A percentile compares a stretch with the other conserved stretches of the same genome.
phyloP scores from a whole-genome alignment of 2,329 filamentous ascomycete genomes.

The Cladorrhinum sp. region DNA sequence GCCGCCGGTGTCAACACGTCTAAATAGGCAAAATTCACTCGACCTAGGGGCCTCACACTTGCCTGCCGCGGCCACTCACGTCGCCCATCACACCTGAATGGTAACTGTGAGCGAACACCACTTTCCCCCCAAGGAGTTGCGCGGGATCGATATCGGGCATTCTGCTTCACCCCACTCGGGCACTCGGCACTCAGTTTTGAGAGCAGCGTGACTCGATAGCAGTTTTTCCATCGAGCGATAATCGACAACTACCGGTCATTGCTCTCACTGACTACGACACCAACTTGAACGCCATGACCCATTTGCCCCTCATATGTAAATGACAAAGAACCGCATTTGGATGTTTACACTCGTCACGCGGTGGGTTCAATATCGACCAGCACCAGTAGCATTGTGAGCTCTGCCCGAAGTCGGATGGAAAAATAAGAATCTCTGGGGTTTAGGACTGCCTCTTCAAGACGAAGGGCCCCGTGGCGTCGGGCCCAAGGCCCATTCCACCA shows the following conservation, averaged over 20 bases:
- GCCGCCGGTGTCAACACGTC: slow-evolving; percentile 17
- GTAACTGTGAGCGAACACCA: too few relatives aligned
- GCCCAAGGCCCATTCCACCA: background rate
- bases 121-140: background rate
- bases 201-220: background rate
- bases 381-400: background rate
- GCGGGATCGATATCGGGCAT: background rate
- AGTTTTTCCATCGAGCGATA: background rate
- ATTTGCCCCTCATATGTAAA: slow-evolving; percentile 12
- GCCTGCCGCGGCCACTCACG: slow-evolving; percentile 6
- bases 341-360: slow-evolving; percentile 11
- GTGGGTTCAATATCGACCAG: background rate
- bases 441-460: background rate
- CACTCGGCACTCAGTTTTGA: background rate
- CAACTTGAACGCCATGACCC: slow-evolving; percentile 6
- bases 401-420: background rate
- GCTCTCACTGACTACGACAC: slow-evolving; percentile 9
- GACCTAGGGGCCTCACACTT: slow-evolving; percentile 14
- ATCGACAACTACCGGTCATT: slow-evolving; percentile 16
- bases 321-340: slow-evolving; percentile 6
- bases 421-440: background rate
- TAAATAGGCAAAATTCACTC: slow-evolving; percentile 26
- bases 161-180: background rate
- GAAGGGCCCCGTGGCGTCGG: background rate
- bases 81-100: background rate